Evolutionary conservation across 305 asterid genomes (phyloP), one percentile per base, ranked within the genome.

Genomic region (Ilex paraguariensis): DNA sequence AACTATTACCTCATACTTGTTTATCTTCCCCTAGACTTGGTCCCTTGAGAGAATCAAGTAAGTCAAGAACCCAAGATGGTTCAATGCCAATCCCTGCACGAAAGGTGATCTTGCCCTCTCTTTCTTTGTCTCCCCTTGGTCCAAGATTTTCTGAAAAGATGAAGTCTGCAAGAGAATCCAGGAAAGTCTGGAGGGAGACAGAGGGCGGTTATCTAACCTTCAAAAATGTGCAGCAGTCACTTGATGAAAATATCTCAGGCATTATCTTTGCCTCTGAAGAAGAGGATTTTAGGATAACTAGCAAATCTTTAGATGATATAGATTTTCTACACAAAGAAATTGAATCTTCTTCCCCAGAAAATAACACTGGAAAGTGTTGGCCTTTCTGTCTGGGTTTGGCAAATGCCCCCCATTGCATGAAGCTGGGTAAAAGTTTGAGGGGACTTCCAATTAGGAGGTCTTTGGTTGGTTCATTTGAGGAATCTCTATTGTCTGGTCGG

Each of bases 391-490:
- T 57, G 64, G 67, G 74, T 45, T 62, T 59, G 59, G 68, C 73
- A 62, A 69, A 70, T 60, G 61, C 77, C 50, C 48, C 54, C 53
- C 63, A 63, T 73, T 64, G 68, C 74, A 67, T 61, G 64, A 80
- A 64, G 61, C 16, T 59, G 1, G 81, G 81, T 50, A 83, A 82
- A 71, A 71, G 61, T 52, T 56, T 81, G 69, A 81, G 82, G 61
- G 90, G 84, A 61, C 77, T 73, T 70, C 76, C 88, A 58, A 83
- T 80, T 67, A 81, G 91, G 74, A 80, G 90, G 80, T 85, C 95
- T 21, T 78, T 90, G 82, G 87, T 90, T 62, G 95, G 97, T 64
- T 90, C 97, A 15, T 90, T 90, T 79, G 97, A 90, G 83, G 97
- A 90, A 70, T 90, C 94, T 31, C 81, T 90, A 57, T 76, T 90